These are phyloP conservation scores for Capniomyces stellatus DNA, from an alignment of 371 early-diverging fungal genomes.

Conservation along the genomic window DNA sequence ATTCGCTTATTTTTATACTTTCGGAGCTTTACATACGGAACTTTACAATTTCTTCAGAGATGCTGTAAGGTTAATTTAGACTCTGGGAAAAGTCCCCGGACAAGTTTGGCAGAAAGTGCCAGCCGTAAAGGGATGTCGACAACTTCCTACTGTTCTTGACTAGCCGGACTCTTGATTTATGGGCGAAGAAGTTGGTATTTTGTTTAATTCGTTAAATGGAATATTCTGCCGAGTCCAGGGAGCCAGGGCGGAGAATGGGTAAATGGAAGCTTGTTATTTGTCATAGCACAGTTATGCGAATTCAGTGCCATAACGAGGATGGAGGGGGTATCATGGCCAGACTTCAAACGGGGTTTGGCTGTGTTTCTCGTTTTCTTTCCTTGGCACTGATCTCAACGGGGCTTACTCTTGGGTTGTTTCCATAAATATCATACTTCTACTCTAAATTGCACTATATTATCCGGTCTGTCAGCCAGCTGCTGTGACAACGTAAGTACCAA, in stretches of 20 bases:
- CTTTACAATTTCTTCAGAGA: neutral
- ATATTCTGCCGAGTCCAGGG: neutral
- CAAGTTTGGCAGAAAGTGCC: neutral
- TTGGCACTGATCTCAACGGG: neutral
- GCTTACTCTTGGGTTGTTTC: neutral
- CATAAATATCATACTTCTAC: neutral
- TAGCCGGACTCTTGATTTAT: neutral
- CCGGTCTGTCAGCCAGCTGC: neutral
- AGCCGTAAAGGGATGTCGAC: neutral
- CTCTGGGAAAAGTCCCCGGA: neutral
- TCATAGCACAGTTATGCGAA: neutral
- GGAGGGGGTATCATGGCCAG: no score
- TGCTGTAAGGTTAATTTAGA: neutral
- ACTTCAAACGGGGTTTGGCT: no score
- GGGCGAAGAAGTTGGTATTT: neutral
- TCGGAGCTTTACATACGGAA: neutral
- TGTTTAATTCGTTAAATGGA: neutral
- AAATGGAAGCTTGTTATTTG: neutral
- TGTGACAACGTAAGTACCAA: neutral
- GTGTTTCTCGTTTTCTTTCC: neutral
- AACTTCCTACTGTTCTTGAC: neutral
- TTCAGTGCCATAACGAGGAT: neutral
- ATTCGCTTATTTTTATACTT: neutral
- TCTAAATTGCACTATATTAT: neutral
- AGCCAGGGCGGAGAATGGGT: neutral